A percentile compares a stretch with the other conserved stretches of the same genome.
These are phyloP conservation scores for Ramularia collo-cygni DNA, from an alignment of 2,329 filamentous ascomycete species.

Conservation along the genomic window DNA sequence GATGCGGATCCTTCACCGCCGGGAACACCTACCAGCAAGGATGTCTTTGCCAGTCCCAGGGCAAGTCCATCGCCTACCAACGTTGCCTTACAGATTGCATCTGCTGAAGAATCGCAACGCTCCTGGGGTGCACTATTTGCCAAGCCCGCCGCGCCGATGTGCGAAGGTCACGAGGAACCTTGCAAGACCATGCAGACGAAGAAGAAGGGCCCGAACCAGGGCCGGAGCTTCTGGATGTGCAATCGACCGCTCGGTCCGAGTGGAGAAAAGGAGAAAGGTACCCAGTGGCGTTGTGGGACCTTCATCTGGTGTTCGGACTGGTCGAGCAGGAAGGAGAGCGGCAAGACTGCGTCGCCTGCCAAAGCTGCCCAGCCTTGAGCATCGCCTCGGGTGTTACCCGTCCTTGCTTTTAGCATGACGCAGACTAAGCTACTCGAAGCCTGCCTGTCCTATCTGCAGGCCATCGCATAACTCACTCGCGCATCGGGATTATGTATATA, in stretches of 20 bases:
- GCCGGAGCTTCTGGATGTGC: constrained; percentile 62
- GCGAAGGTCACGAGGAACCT: constrained; percentile 75
- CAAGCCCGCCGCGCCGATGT: constrained; percentile 66
- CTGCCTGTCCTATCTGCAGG: no score
- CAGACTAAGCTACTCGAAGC: no score
- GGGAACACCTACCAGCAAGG: constrained; percentile 3
- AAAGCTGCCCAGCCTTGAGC: no score
- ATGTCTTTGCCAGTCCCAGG: not conserved
- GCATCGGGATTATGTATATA: no score
- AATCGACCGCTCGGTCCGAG: constrained; percentile 73
- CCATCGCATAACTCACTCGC: no score
- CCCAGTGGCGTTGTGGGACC: constrained; percentile 80
- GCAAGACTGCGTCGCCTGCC: no score
- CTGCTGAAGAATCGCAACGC: constrained; percentile 24
- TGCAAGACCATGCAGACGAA: constrained; percentile 80
- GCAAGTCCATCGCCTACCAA: constrained; percentile 15
- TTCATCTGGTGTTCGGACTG: constrained; percentile 67
- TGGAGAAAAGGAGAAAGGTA: constrained; percentile 75
- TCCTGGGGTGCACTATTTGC: constrained; percentile 81
- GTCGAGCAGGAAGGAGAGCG: constrained; percentile 34
- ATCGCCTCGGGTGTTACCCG: no score
- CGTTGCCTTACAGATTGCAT: constrained; percentile 19
- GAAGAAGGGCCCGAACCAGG: constrained; percentile 78
- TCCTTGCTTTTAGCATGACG: no score
- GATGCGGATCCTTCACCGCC: not conserved